Base-by-base conservation (phyloP, 352 stramenopile species). In the Pythium sp. region DNA sequence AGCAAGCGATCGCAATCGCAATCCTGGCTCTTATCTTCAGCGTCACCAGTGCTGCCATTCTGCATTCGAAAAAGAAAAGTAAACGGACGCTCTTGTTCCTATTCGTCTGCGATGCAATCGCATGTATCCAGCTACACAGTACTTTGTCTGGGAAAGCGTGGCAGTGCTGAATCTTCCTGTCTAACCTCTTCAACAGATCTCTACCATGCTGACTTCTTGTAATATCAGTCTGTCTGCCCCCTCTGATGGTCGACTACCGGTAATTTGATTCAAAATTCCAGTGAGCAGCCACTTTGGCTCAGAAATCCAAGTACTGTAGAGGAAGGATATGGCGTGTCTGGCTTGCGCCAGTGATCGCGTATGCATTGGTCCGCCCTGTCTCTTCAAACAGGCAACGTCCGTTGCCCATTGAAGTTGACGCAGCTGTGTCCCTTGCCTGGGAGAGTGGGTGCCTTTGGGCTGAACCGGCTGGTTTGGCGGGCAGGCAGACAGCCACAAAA, bases 281-380 rank as follows among this genome's bases (percentile, higher is more conserved):
- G n/a, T 20, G 24, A n/a, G 38, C 9, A n/a, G 38, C 9, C 57
- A n/a, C 32, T 34, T 30, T 30, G n/a, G 3, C 9, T n/a, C 41
- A 22, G 12, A 30, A 22, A 34, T 22, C 9, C 12, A 14, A 12
- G 38, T 56, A 36, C 20, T 56, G 22, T 32, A 36, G 38, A 56
- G 43, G 22, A 56, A 56, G 43, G 22, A 57, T 65, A 65, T 65
- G 59, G 59, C 24, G 59, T 57, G 46, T 65, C 41, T n/a, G 41
- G 20, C 15, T 3, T 9, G 30, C 43, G 59, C n/a, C 59, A 65
- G 34, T 22, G 41, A 49, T 49, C 41, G 41, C 41, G 41, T 49
- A 22, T 49, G 41, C 20, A 20, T 46, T 46, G 38, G 15, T 49
- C 41, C 59, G 38, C 14, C 58, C 58, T 64, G 58, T 55, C 38